Percentiles rank a stretch among this genome's conserved stretches.
These are phyloP conservation scores for Cercospora sp. DNA, from an alignment of 2,329 filamentous ascomycete species.

Conservation along the genomic window DNA sequence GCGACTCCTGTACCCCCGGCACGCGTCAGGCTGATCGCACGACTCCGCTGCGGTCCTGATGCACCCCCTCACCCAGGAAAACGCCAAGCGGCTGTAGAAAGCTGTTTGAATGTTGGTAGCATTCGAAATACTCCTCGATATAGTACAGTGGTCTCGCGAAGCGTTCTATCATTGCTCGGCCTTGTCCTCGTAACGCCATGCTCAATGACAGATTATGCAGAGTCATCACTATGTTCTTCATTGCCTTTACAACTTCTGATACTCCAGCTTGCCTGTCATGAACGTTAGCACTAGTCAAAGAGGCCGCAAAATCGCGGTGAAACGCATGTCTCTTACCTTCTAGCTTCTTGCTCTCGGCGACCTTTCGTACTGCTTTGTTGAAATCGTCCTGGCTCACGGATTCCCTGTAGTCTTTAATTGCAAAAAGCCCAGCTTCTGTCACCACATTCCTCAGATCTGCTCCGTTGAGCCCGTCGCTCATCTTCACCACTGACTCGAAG, in stretches of 20 bases:
- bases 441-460: conserved; percentile 97
- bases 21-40: not conserved
- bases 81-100: not conserved
- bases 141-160: conserved; percentile 10
- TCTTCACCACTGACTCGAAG: conserved; percentile 99
- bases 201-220: conserved; percentile 19
- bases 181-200: conserved; percentile 19
- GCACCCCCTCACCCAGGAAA: not conserved
- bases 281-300: conserved; percentile 6
- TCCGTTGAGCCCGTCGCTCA: conserved; percentile 97
- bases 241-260: conserved; percentile 26
- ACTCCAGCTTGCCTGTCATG: conserved; percentile 15
- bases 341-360: conserved; percentile 95
- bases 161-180: not conserved
- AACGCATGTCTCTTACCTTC: conserved; percentile 72
- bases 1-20: not conserved
- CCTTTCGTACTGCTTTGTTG: conserved; percentile 98
- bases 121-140: conserved; percentile 6
- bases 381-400: conserved; percentile 98
- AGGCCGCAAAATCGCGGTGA: not conserved
- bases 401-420: conserved; percentile 97
- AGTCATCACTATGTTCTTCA: conserved; percentile 8
- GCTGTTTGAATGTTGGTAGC: not conserved
- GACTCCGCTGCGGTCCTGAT: not conserved
- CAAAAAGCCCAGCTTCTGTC: conserved; percentile 94